A percentile compares a stretch with the other conserved stretches of the same genome.
Conservation (phyloP, 495 filamentous ascomycete genomes). For the Tuber brumale region DNA sequence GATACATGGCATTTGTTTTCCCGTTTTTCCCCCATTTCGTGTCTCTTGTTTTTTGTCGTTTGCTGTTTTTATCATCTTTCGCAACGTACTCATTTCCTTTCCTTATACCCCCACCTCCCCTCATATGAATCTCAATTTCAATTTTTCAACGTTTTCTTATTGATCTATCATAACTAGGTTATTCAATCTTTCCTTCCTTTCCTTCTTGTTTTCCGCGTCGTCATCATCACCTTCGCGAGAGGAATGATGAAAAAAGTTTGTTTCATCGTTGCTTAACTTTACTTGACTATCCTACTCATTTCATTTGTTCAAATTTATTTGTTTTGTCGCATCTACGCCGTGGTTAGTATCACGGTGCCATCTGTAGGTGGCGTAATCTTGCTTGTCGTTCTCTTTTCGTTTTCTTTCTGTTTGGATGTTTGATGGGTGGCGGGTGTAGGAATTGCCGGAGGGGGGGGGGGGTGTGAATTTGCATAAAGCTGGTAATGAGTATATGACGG, state of each 20-base stretch:
- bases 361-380: background rate
- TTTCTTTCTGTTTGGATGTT: background rate
- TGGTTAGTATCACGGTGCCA: background rate
- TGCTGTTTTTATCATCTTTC: background rate
- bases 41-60: background rate
- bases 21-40: background rate
- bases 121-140: background rate
- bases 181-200: slow-evolving; percentile 6
- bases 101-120: background rate
- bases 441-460: background rate
- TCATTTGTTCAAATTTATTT: background rate
- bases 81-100: background rate
- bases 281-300: background rate
- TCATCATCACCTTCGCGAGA: background rate
- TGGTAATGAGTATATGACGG: slow-evolving; percentile 3
- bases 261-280: background rate
- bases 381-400: background rate
- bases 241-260: background rate
- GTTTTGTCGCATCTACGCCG: background rate
- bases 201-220: background rate
- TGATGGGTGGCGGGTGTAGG: background rate
- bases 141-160: background rate
- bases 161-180: background rate
- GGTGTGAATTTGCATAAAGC: background rate
- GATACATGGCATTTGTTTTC: background rate